phyloP scores from a whole-genome alignment of 2,329 filamentous ascomycete species.

The Parafenestella ontariensis region DNA sequence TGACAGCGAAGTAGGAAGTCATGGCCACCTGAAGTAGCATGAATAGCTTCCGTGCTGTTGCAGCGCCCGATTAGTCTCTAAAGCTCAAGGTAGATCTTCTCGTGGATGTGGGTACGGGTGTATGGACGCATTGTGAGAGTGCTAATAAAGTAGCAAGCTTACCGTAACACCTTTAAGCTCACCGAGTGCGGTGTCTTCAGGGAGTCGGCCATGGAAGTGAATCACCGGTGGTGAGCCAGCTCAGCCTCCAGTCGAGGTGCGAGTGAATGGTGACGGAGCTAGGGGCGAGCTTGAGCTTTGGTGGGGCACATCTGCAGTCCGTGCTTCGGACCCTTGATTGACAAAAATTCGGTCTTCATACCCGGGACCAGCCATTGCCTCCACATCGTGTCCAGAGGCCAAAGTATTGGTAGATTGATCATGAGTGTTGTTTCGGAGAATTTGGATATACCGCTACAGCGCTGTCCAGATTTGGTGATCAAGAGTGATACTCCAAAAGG shows the following conservation, averaged over 20 bases:
- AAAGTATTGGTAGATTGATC: neutral
- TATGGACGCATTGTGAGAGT: neutral
- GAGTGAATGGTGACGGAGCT: constrained; percentile 14
- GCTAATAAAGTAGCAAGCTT: constrained; percentile 52
- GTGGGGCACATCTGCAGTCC: constrained; percentile 13
- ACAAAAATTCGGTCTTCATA: neutral
- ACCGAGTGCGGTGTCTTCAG: constrained; percentile 72
- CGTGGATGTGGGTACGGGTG: neutral
- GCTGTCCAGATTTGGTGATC: constrained; percentile 53
- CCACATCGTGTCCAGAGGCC: neutral
- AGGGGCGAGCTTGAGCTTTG: constrained; percentile 11
- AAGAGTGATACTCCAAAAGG: constrained; percentile 61
- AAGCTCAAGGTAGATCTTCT: neutral
- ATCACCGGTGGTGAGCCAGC: constrained; percentile 49
- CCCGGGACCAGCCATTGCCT: neutral
- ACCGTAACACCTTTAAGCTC: constrained; percentile 85
- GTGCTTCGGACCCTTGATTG: neutral
- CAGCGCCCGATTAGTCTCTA: neutral
- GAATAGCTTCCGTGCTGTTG: neutral
- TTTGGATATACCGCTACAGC: constrained; percentile 45
- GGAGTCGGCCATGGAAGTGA: constrained; percentile 45
- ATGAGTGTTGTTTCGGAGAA: constrained; percentile 11
- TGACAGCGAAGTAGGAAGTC: neutral
- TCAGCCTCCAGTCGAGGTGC: constrained; percentile 7
- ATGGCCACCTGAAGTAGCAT: neutral